Evolutionary conservation across 495 filamentous ascomycete genomes (phyloP), one percentile per base, ranked within the genome.

Genomic region (Filosporella fistucella): DNA sequence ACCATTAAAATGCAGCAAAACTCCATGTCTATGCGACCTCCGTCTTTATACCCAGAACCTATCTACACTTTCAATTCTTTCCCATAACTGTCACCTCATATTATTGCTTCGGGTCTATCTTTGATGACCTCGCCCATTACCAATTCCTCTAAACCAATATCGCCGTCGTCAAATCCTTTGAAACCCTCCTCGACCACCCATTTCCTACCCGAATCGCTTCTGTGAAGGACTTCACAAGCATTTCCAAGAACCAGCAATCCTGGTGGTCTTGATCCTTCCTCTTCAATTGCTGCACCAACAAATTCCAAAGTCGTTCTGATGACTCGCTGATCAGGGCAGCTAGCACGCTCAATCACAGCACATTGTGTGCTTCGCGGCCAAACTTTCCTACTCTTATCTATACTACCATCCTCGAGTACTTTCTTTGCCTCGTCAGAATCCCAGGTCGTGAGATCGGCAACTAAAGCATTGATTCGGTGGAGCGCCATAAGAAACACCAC

Each of bases 401-500:
- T 58, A 14, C 37, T 65, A 51, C 62, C 65, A 33, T 66, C 65
- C 7, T 65, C 66, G 18, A 67, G 65, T 35, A 62, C 62, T 12
- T 67, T 37, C 25, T 68, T 56, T 22, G 38, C 21, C 23, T 69
- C 67, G 30, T 61, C 59, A 3, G 57, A 61, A 14, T 62, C 46
- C n/a, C 56, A 48, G 26, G 41, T 49, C 12, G 81, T 85, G 45
- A 91, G 63, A 45, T 82, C 78, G 2, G 69, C 71, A 2, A 96
- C 75, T 0, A 98, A 67, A 4, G 77, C 81, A 13, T 61, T 72
- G 1, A 98, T 77, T 13, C 93, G 78, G 68, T 98, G 93, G 49
- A 98, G 67, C 24, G 89, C 87, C 93, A 98, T 98, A 22, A 98
- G 65, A 46, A 96, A 96, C n/a, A 98, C 85, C 4, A 90, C 87